Evolutionary conservation across 495 filamentous ascomycete species (phyloP).

Genomic region (Penicillium diatomitis): DNA sequence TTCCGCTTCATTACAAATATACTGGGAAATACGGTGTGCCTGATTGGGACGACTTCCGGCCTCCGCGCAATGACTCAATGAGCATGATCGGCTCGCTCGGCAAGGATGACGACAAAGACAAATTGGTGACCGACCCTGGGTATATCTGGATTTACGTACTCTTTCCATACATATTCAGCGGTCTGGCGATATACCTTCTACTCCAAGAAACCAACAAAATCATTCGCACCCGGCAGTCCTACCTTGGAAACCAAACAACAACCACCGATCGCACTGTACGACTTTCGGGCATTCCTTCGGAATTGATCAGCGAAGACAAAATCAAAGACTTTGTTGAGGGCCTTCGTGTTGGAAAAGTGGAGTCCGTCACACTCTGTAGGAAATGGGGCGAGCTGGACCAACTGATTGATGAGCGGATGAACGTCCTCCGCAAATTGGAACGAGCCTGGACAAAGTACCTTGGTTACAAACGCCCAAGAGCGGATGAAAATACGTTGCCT

Average conservation of each 20-base stretch:
- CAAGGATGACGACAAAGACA: constrained; percentile 25
- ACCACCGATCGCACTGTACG: constrained; percentile 91
- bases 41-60: constrained; percentile 26
- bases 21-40: constrained; percentile 39
- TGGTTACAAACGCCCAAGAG: constrained; percentile 40
- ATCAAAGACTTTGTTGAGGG: constrained; percentile 84
- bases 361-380: constrained; percentile 76
- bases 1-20: constrained; percentile 72
- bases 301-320: constrained; percentile 69
- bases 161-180: constrained; percentile 87
- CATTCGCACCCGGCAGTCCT: constrained; percentile 77
- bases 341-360: constrained; percentile 86
- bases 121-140: constrained; percentile 22
- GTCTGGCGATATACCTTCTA: constrained; percentile 72
- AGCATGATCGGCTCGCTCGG: constrained; percentile 5
- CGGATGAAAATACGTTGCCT: constrained; percentile 42
- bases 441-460: constrained; percentile 72
- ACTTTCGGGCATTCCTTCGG: constrained; percentile 75
- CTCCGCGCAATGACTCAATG: constrained; percentile 8
- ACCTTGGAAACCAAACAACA: constrained; percentile 86
- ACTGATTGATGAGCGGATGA: constrained; percentile 58
- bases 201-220: constrained; percentile 72
- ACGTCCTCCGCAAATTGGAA: constrained; percentile 65
- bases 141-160: constrained; percentile 92
- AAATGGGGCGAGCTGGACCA: constrained; percentile 80